Base-by-base conservation (phyloP, 306 rosid species). In the Cicer arietinum region DNA sequence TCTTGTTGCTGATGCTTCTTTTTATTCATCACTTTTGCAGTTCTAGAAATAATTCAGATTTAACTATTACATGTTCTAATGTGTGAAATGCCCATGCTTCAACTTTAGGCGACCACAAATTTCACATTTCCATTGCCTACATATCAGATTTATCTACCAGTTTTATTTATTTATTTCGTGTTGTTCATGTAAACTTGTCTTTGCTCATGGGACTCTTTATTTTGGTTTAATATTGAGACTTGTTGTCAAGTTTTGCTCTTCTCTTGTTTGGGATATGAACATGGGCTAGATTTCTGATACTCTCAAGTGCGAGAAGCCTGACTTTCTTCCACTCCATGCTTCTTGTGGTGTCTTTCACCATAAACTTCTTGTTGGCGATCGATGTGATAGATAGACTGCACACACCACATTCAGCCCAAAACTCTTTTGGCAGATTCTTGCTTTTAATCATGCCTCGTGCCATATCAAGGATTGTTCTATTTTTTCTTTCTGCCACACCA, bases 121-220 rank as follows among this genome's bases (percentile, higher is more conserved):
- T 30, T 30, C 35, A 30, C 35, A 30, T 30, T 30, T 30, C 35
- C 5, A 3, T 30, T 30, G 35, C 41, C 77, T 58, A 44, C 70
- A 35, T 37, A 46, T 74, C 50, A 46, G 48, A 17, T 16, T 46
- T 47, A 63, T 18, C 22, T 17, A 10, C 18, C 1, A 8, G 8
- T 20, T 20, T 20, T 20, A 14, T 7, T 44, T 60, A 35, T 30
- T 60, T 1, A 14, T 10, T 35, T 1, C 57, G 13, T 14, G 42
- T 41, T 12, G 13, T 75, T 41, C 54, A 5, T 63, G 56, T 63
- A 51, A 75, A 53, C 14, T 40, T 76, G 66, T 51, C 35, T 65
- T 52, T 52, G 7, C 17, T 12, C 3, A 8, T 52, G 56, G 37
- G 17, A 76, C 64, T 11, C 1, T 53, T 37, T 56, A 12, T 22